A percentile compares a stretch with the other conserved stretches of the same genome.
Conservation (phyloP, 2,329 filamentous ascomycete species). For the Aspergillus flavus region DNA sequence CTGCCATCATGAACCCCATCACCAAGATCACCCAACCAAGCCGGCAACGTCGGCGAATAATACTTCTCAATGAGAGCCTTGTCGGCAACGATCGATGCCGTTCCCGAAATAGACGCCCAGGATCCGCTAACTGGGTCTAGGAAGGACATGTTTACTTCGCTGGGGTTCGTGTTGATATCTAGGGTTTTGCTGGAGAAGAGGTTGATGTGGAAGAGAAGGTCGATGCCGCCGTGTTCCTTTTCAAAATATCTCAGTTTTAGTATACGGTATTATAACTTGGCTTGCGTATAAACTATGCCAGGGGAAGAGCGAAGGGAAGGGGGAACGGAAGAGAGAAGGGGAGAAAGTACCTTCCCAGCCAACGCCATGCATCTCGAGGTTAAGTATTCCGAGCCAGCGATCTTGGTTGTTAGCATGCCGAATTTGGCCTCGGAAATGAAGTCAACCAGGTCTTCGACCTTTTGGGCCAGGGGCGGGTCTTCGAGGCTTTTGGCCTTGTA, state of each 20-base stretch:
- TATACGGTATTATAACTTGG: constrained; percentile 3
- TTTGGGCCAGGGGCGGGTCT: constrained; percentile 71
- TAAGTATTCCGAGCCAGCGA: constrained; percentile 64
- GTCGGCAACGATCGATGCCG: constrained; percentile 69
- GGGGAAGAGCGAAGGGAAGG: background rate
- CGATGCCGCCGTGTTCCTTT: constrained; percentile 75
- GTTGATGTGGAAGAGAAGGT: constrained; percentile 90
- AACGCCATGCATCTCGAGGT: constrained; percentile 86
- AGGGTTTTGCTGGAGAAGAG: constrained; percentile 86
- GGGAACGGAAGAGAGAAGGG: too few species aligned
- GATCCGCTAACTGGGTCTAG: constrained; percentile 70
- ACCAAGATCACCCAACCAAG: constrained; percentile 83
- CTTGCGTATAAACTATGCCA: background rate
- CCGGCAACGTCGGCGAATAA: constrained; percentile 73
- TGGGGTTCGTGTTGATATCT: constrained; percentile 71
- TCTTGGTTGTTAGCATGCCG: constrained; percentile 82
- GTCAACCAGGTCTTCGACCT: constrained; percentile 70
- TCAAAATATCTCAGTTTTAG: background rate
- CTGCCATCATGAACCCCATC: constrained; percentile 83
- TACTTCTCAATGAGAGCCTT: constrained; percentile 70
- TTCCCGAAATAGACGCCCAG: constrained; percentile 85
- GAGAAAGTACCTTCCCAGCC: constrained; percentile 66
- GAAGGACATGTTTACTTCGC: constrained; percentile 79
- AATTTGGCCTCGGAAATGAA: constrained; percentile 79
- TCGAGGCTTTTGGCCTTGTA: constrained; percentile 78